phyloP scores from a whole-genome alignment of 257 asterid genomes.

The Pogostemon cablin region DNA sequence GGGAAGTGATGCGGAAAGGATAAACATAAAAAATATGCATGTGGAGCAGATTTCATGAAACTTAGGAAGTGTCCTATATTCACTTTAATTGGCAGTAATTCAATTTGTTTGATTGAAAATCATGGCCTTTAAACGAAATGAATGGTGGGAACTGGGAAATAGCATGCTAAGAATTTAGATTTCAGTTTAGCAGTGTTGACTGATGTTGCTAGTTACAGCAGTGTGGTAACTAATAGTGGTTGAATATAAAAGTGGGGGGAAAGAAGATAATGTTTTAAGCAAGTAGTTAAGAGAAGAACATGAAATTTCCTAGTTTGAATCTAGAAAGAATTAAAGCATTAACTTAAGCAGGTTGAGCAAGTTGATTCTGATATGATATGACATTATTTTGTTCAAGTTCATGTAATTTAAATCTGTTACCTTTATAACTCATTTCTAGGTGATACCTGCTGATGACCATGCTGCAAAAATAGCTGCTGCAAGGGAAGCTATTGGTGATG shows the following conservation, averaged over 20 bases:
- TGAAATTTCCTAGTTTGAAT: too few species aligned
- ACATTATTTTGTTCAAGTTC: not conserved
- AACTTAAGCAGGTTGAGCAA: not conserved
- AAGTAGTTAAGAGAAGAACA: too few species aligned
- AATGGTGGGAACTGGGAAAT: too few species aligned
- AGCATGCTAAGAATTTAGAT: not conserved
- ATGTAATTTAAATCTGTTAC: not conserved
- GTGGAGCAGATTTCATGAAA: slow-evolving; percentile 4
- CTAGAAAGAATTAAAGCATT: slow-evolving; percentile 9
- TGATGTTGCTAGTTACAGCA: not conserved
- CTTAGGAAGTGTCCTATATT: not conserved
- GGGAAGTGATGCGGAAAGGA: not conserved
- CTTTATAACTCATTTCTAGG: not conserved
- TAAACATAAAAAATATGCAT: not conserved
- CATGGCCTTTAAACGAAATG: not conserved
- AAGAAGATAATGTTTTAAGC: not conserved
- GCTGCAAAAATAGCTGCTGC: too few species aligned
- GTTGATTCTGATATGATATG: not conserved
- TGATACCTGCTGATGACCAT: not conserved
- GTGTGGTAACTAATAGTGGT: not conserved
- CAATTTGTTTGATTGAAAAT: not conserved
- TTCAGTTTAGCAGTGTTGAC: not conserved
- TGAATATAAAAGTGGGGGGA: not conserved
- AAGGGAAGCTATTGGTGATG: too few species aligned
- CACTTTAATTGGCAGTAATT: not conserved